These are phyloP conservation scores for Tubosaeta brunneosetosa DNA, from an alignment of 768 basidiomycete species.

Conservation along the genomic window DNA sequence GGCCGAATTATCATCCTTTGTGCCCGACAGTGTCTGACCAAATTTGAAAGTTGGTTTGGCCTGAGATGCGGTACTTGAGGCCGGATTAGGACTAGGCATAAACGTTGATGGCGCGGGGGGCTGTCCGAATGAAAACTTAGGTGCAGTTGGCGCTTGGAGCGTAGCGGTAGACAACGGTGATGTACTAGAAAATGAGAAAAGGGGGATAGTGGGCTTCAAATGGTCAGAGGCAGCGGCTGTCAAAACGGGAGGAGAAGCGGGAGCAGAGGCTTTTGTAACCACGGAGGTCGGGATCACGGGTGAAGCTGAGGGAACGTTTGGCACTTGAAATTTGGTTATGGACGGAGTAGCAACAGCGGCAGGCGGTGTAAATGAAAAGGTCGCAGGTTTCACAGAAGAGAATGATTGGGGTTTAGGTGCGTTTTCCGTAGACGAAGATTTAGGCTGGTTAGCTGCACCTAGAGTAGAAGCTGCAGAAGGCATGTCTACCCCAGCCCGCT, in stretches of 20 bases:
- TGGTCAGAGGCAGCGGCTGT: not conserved
- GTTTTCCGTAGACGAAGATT: slow-evolving; percentile 6
- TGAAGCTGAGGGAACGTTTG: slow-evolving; percentile 9
- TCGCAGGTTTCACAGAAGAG: slow-evolving; percentile 15
- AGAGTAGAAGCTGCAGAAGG: slow-evolving; percentile 3
- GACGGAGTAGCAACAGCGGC: slow-evolving; percentile 5
- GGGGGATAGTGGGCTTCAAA: slow-evolving; percentile 12
- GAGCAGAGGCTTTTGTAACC: slow-evolving; percentile 5
- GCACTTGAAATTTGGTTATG: slow-evolving; percentile 9
- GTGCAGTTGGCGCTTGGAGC: slow-evolving; percentile 5
- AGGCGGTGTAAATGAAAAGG: slow-evolving; percentile 24
- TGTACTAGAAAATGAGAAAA: slow-evolving; percentile 21
- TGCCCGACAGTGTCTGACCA: slow-evolving; percentile 16
- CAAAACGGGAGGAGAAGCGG: not conserved
- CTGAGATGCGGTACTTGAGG: slow-evolving; percentile 10
- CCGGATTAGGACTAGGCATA: slow-evolving; percentile 2
- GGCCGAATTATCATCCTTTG: slow-evolving; percentile 20
- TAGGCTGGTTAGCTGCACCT: slow-evolving; percentile 6
- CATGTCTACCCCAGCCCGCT: slow-evolving; percentile 17
- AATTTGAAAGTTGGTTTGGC: slow-evolving; percentile 22
- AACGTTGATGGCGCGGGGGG: slow-evolving; percentile 5
- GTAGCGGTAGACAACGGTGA: not conserved
- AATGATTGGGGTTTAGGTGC: slow-evolving; percentile 10
- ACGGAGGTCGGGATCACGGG: slow-evolving; percentile 6
- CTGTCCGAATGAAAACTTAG: slow-evolving; percentile 27